phyloP scores from a whole-genome alignment of 2,329 filamentous ascomycete species.

The Lachnellula hyalina region DNA sequence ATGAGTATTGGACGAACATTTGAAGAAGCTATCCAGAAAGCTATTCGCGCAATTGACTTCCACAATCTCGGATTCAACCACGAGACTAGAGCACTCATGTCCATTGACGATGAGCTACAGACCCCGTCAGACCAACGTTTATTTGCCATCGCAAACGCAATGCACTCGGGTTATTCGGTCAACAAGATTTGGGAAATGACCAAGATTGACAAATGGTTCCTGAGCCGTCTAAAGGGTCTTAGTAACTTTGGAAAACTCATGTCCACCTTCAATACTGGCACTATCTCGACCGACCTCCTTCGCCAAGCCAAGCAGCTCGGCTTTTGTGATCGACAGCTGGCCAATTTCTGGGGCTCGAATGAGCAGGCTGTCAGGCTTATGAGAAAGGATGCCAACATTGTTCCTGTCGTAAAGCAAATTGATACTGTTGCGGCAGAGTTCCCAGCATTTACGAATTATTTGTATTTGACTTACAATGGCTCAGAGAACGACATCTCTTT shows the following conservation, averaged over 20 bases:
- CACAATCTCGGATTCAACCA: conserved; percentile 86
- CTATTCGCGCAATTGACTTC: conserved; percentile 90
- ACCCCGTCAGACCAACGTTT: conserved; percentile 96
- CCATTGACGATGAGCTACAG: conserved; percentile 91
- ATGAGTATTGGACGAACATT: conserved; percentile 98
- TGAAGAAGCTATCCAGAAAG: conserved; percentile 97
- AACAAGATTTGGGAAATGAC: conserved; percentile 98
- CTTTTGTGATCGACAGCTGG: conserved; percentile 89
- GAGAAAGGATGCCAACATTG: conserved; percentile 79
- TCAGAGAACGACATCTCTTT: conserved; percentile 79
- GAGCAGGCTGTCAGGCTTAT: conserved; percentile 82
- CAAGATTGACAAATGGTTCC: conserved; percentile 98
- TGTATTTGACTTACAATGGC: conserved; percentile 94
- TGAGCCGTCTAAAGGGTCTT: conserved; percentile 83
- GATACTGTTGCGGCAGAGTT: conserved; percentile 98
- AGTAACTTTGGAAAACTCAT: conserved; percentile 84
- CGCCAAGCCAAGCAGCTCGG: conserved; percentile 87
- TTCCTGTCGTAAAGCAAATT: conserved; percentile 93
- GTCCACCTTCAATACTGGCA: conserved; percentile 57
- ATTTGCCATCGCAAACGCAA: conserved; percentile 96
- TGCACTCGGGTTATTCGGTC: conserved; percentile 88
- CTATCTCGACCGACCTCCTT: conserved; percentile 63
- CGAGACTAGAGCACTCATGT: conserved; percentile 87
- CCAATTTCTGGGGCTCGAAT: conserved; percentile 91
- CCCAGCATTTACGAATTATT: conserved; percentile 89